phyloP scores from a whole-genome alignment of 2,329 filamentous ascomycete genomes.

The Talaromyces albobiverticillius region DNA sequence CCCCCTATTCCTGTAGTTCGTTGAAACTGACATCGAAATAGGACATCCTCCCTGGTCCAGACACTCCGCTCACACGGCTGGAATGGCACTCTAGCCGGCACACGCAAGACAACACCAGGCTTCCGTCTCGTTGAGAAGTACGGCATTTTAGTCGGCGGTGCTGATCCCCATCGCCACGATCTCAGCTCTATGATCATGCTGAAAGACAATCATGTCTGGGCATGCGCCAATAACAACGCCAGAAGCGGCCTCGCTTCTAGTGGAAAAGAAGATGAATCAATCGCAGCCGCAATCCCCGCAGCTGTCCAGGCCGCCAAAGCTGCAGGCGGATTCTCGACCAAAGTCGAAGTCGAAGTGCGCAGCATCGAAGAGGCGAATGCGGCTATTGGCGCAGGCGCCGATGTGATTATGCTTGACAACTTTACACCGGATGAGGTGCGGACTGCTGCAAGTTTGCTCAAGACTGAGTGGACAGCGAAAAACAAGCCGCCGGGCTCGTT shows the following conservation, averaged over 20 bases:
- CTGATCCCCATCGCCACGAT: slow-evolving; percentile 88
- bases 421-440: slow-evolving; percentile 78
- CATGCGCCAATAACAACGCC: slow-evolving; percentile 56
- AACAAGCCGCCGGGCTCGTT: slow-evolving; percentile 64
- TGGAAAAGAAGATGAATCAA: slow-evolving; percentile 16
- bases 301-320: slow-evolving; percentile 81
- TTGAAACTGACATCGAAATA: slow-evolving; percentile 9
- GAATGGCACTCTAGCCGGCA: slow-evolving; percentile 81
- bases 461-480: slow-evolving; percentile 72
- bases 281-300: slow-evolving; percentile 68
- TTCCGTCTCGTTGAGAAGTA: slow-evolving; percentile 98
- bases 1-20: background rate
- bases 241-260: slow-evolving; percentile 17
- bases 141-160: slow-evolving; percentile 90
- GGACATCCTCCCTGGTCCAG: slow-evolving; percentile 41
- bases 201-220: slow-evolving; percentile 98
- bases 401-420: slow-evolving; percentile 97
- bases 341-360: slow-evolving; percentile 95
- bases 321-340: slow-evolving; percentile 84
- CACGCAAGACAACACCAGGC: slow-evolving; percentile 93
- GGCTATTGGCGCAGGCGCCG: slow-evolving; percentile 84
- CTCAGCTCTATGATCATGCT: slow-evolving; percentile 95
- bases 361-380: slow-evolving; percentile 84
- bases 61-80: slow-evolving; percentile 66
- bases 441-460: slow-evolving; percentile 69